Conservation (phyloP, 129 eudicot genomes). For the Calendula officinalis region DNA sequence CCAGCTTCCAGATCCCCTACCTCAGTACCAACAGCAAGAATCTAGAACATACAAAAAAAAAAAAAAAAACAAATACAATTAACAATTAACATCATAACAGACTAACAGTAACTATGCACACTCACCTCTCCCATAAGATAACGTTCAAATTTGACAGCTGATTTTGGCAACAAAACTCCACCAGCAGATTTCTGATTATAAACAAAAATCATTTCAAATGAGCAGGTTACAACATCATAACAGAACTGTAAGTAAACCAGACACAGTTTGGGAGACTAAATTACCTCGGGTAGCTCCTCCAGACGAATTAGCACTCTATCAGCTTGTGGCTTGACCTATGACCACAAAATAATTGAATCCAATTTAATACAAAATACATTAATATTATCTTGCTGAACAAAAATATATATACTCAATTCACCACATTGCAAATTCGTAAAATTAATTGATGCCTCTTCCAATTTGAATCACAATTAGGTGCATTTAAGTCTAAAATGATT, state of each 20-base stretch:
- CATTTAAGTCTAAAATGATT: too few relatives aligned
- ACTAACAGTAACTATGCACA: neutral
- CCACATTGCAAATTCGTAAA: neutral
- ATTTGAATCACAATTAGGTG: too few relatives aligned
- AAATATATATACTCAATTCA: neutral
- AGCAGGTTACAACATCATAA: too few relatives aligned
- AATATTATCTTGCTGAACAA: too few relatives aligned
- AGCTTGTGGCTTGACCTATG: conserved; percentile 79
- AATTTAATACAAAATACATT: neutral
- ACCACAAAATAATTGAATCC: conserved; percentile 5
- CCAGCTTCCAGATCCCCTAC: conserved; percentile 74
- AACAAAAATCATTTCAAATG: too few relatives aligned
- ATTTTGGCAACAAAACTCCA: conserved; percentile 90
- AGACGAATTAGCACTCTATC: conserved; percentile 79
- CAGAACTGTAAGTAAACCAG: too few relatives aligned
- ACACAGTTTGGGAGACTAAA: too few relatives aligned
- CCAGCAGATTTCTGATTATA: conserved; percentile 87
- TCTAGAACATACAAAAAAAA: conserved; percentile 34
- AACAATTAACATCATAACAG: neutral
- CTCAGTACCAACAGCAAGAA: conserved; percentile 86
- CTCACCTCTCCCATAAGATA: conserved; percentile 97
- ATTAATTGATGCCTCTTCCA: neutral
- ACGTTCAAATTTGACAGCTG: conserved; percentile 93
- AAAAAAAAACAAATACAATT: neutral
- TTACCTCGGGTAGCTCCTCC: conserved; percentile 73